Conservation (phyloP, 768 basidiomycete genomes). For the Lactarius hatsudake region DNA sequence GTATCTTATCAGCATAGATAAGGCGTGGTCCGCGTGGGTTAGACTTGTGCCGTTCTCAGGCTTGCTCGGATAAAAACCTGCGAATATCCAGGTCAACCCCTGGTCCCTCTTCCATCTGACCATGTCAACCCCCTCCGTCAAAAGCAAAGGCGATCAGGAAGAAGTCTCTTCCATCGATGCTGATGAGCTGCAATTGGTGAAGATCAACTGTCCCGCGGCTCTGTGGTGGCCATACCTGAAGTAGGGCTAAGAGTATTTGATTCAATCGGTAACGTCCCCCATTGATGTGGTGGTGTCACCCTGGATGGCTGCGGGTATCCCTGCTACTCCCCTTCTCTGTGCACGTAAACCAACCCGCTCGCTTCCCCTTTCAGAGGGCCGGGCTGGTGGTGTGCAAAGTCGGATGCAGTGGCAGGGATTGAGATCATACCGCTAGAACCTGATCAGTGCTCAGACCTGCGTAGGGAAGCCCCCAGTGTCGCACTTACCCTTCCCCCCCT, state of each 20-base stretch:
- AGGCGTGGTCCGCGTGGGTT: no score
- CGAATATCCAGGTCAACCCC: no score
- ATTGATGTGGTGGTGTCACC: conserved; percentile 51
- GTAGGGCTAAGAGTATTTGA: conserved; percentile 35
- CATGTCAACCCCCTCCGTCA: conserved; percentile 22
- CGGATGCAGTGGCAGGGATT: conserved; percentile 55
- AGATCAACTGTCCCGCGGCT: conserved; percentile 29
- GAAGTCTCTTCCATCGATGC: conserved; percentile 36
- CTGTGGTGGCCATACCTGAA: conserved; percentile 34
- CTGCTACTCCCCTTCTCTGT: conserved; percentile 31
- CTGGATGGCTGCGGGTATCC: conserved; percentile 94
- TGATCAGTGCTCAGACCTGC: conserved; percentile 97
- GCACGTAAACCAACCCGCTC: conserved; percentile 30
- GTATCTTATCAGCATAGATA: no score
- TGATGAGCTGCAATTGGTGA: conserved; percentile 61
- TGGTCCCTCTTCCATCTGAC: background rate
- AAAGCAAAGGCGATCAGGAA: conserved; percentile 30
- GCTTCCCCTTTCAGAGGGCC: conserved; percentile 23
- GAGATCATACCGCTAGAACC: conserved; percentile 98
- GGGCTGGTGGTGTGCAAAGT: conserved; percentile 32
- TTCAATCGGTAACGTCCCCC: conserved; percentile 68
- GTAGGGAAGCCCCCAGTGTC: conserved; percentile 93
- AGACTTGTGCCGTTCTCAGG: no score
- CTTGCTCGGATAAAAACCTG: background rate
- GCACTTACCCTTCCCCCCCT: conserved; percentile 41